Base-by-base conservation (phyloP, 306 rosid genomes). In the Rosa rugosa region DNA sequence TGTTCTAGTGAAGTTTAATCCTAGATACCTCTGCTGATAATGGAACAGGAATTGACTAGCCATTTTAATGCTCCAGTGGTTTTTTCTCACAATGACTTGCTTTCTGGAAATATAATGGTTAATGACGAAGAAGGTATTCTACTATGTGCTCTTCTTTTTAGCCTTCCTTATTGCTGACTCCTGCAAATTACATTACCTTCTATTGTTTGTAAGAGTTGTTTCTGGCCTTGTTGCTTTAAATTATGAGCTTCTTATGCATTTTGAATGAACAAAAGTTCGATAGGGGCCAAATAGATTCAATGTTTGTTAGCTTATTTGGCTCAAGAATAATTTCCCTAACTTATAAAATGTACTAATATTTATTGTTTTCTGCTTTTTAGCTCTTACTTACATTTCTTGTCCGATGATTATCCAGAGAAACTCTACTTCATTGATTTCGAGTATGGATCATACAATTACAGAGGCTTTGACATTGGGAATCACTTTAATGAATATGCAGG, bases 401-500 rank as follows among this genome's bases (percentile, higher is more conserved):
- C 77, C 81, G 73, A 62, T 72, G 57, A 84, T 76, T 85, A 68
- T 88, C 60, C 91, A 96, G 99, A 82, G 70, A 90, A 87, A 81
- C 90, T 96, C 44, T 90, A 96, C 87, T 66, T 96, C 79, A 96
- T 96, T 56, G 99, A 96, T 85, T 96, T 93, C 49, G 99, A 96
- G 89, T 96, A 96, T 50, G 99, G 93, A 72, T 93, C 98, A 31
- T 96, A 96, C 96, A 96, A 83, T 81, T 93, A 88, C 77, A 89
- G 97, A 93, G 97, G 99, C 86, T 96, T 46, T 53, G 99, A 96
- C 86, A 84, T 96, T 23, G 99, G 97, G 81, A 91, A 96, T 82
- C 98, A 96, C 90, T 96, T 96, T 87, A 96, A 89, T 60, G 98
- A 96, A 85, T 93, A 93, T 54, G 92, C 89, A 8, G 99, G 99